Base-by-base conservation (phyloP, 345 rosid genomes). In the Aquilaria sinensis region DNA sequence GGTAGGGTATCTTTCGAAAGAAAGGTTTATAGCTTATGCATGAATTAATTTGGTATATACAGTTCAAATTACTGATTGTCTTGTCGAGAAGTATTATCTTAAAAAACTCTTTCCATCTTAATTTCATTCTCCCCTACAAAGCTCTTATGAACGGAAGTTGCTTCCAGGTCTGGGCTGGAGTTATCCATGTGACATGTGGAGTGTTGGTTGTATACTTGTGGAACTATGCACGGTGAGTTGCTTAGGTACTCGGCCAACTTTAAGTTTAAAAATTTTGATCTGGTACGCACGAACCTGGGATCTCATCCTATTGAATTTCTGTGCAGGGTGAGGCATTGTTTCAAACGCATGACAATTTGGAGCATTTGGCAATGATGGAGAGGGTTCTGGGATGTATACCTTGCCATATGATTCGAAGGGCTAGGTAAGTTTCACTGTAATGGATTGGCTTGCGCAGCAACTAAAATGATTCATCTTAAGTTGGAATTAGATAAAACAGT, bases 321-420 rank as follows among this genome's bases (percentile, higher is more conserved):
- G 8, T 64, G 47, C 63, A 89, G 96, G 90, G 96, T 12, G 90
- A 82, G 70, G 93, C 93, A 31, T 74, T 89, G 31, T 89, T 86
- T 71, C 96, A 89, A 67, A 89, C 90, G 4, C 96, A 89, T 56
- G 96, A 86, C 65, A 89, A 84, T 77, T 75, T 89, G 65, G 96
- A 89, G 75, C 96, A 89, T 63, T 77, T 89, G 61, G 96, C 96
- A 10, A 89, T 81, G 94, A 84, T 87, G 94, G 94, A 87, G 68
- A 71, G 88, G 63, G 88, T 80, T 29, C 71, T 87, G 61, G 94
- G 94, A 57, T 82, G 86, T 16, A 48, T 87, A 30, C 94, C 94
- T 34, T 78, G 78, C 67, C 84, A 82, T 50, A 82, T 85, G 91
- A 73, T 74, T 71, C 76, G 60, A 43, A 77, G 55, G 72, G 87